Evolutionary conservation across 768 basidiomycete genomes (phyloP), one percentile per base, ranked within the genome.

Genomic region (Mycena epipterygia): DNA sequence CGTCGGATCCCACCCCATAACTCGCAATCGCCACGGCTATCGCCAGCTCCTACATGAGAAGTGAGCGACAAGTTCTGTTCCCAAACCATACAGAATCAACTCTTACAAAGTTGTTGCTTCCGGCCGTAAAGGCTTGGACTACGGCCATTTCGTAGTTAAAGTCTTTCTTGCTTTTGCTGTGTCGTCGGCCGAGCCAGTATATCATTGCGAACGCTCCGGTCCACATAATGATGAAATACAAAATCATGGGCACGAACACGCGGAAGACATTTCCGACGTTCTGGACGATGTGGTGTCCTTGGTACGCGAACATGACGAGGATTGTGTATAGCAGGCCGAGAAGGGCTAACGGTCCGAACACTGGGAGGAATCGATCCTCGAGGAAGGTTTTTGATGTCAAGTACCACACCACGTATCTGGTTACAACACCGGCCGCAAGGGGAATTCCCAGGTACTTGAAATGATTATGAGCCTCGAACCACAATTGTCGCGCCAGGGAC

Each of bases 181-280:
- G 64, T 70, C 63, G 84, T 81, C 44, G 79, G 76, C 48, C 84
- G 76, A 14, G 82, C 78, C 21, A 91, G 75, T 83, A 91, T 21
- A 92, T 80, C n/a, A 88, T 73, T 33, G 78, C 79, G 72, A 94
- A 94, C 0, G 90, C 87, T 0, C 83, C 80, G 4, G 84, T 83
- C 92, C 93, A 95, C 89, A 95, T 92, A 79, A 95, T 79, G 51
- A 87, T 64, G 77, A 95, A 95, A 81, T 96, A 96, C 39, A 93
- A 82, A 25, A 93, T 82, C 83, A 94, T 87, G 2, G 95, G 95
- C 7, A 95, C 93, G 75, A 93, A 90, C 1, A 93, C 89, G 21
- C 94, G 88, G 80, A 95, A 95, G 3, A 94, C 93, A 6, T 88
- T 87, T 0, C 93, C 90, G 39, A 96, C 82, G 76, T 95, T 90